Evolutionary conservation across 2,329 filamentous ascomycete species (phyloP), one percentile per base, ranked within the genome.

Genomic region (Penicillium sp.): DNA sequence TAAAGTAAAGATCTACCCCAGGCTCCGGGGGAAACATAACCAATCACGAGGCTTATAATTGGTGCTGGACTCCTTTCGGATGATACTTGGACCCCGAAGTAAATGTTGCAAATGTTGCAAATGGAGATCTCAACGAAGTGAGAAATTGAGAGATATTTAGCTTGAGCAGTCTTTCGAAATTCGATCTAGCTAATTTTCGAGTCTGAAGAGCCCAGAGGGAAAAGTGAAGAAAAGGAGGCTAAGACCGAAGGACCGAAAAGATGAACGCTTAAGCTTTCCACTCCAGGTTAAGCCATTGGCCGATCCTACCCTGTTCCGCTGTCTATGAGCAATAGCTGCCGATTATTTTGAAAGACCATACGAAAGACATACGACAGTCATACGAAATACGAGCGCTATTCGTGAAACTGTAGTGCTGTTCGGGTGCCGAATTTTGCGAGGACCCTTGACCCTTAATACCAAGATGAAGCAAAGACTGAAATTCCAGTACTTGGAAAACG

Each of bases 1-100:
- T 36, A 21, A 18, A 27, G 52, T 52, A 61, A 60, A 42, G 36
- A 48, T 29, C 29, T 56, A n/a, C 47, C 55, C n/a, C 47, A 34
- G 31, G 34, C 34, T 36, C 34, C 11, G 31, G 50, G 10, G 52
- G 47, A 43, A 54, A 61, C 32, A 47, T 61, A 49, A 11, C 55
- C 43, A 56, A 52, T 56, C 45, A 61, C 21, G 40, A 40, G 8
- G 38, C 52, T 43, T 45, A 32, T 39, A 36, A 47, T 10, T 59
- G 54, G 39, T 53, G 53, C 16, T 48, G n/a, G 29, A 50, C 13
- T 38, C 14, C n/a, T 7, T 5, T 21, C 43, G 29, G 24, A 43
- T 43, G 10, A 24, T 43, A 24, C 11, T 43, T 43, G 40, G 21
- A 21, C 13, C 14, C 22, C 11, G 13, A 36, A 32, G 2, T 27